A percentile compares a stretch with the other conserved stretches of the same genome.
phyloP scores from a whole-genome alignment of 495 filamentous ascomycete species.

The Chaetomidium leptoderma region DNA sequence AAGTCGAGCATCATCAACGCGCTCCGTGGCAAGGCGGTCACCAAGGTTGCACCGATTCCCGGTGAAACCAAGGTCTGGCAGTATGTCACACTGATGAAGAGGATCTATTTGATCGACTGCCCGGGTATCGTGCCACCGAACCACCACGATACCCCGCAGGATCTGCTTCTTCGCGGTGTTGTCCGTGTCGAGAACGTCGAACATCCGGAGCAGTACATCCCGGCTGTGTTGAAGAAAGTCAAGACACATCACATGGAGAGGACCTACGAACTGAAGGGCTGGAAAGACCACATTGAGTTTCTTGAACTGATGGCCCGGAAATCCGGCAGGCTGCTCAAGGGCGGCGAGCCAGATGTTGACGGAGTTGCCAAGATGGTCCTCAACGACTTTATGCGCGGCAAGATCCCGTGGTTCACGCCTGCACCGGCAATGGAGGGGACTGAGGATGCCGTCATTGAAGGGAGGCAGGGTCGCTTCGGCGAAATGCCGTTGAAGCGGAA shows the following conservation, averaged over 20 bases:
- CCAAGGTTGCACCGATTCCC: conserved; percentile 91
- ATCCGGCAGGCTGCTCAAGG: conserved; percentile 76
- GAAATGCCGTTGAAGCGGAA: conserved; percentile 59
- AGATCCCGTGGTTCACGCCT: conserved; percentile 91
- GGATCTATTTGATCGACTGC: conserved; percentile 96
- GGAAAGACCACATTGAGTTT: conserved; percentile 70
- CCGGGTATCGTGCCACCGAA: conserved; percentile 93
- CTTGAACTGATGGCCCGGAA: conserved; percentile 84
- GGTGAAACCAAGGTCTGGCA: conserved; percentile 91
- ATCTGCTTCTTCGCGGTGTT: conserved; percentile 88
- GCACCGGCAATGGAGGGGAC: conserved; percentile 60
- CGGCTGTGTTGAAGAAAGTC: conserved; percentile 71
- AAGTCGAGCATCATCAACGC: conserved; percentile 95
- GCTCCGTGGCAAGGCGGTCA: conserved; percentile 84
- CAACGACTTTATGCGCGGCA: conserved; percentile 92
- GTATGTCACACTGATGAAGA: conserved; percentile 93
- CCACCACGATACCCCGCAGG: conserved; percentile 72
- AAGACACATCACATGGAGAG: conserved; percentile 85
- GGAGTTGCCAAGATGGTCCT: conserved; percentile 91
- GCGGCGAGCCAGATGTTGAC: conserved; percentile 87
- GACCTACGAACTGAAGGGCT: conserved; percentile 82
- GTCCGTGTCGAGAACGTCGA: conserved; percentile 93
- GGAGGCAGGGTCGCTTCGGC: conserved; percentile 51
- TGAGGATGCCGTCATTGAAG: conserved; percentile 53
- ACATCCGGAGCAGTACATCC: conserved; percentile 92